phyloP scores from a whole-genome alignment of 257 asterid genomes.

The Coffea canephora region DNA sequence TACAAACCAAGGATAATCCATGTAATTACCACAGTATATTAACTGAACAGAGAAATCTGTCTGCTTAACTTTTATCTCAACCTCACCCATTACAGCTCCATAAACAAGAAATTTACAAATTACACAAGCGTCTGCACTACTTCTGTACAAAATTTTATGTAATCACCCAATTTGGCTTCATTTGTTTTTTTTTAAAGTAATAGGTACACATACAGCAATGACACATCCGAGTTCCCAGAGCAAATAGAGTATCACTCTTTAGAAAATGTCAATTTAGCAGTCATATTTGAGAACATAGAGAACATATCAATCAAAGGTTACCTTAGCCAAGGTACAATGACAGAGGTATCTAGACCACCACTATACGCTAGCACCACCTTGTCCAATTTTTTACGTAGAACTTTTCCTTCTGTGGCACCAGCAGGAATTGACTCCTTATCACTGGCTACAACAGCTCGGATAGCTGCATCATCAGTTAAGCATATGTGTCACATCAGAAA shows the following conservation, averaged over 20 bases:
- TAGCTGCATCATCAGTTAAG: constrained; percentile 36
- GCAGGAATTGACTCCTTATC: constrained; percentile 49
- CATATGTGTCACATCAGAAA: not conserved
- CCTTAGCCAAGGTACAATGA: constrained; percentile 99
- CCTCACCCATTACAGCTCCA: not conserved
- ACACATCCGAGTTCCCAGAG: not conserved
- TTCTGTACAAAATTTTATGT: too few relatives aligned
- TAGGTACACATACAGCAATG: not conserved
- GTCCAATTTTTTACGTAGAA: constrained; percentile 45
- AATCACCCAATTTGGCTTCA: not conserved
- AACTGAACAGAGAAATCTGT: not conserved
- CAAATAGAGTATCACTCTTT: not conserved
- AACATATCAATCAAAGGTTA: constrained; percentile 20
- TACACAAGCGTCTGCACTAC: not conserved
- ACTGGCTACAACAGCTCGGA: constrained; percentile 65
- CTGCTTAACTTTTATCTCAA: not conserved
- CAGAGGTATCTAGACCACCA: constrained; percentile 97
- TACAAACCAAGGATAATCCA: not conserved
- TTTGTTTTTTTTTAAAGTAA: not conserved
- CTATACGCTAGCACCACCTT: constrained; percentile 96
- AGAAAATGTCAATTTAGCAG: not conserved
- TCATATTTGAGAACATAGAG: not conserved
- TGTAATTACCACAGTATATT: not conserved
- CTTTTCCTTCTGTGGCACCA: constrained; percentile 36
- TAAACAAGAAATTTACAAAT: not conserved